phyloP scores from a whole-genome alignment of 192 early-diverging fungal species.

The Mortierella hygrophila region DNA sequence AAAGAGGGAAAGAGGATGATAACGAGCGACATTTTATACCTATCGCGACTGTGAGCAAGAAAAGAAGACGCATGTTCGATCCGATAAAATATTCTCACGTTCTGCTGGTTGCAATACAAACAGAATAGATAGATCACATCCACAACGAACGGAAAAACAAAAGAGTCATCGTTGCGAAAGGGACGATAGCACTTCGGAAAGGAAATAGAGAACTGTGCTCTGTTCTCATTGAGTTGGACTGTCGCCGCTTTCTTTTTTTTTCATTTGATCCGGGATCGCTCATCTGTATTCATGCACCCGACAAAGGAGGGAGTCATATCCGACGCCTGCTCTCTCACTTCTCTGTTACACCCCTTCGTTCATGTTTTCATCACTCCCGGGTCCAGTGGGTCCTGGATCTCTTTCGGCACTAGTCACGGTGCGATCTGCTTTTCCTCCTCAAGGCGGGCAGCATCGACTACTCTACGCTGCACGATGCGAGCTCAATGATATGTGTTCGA shows the following conservation, averaged over 20 bases:
- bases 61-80: background rate
- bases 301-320: background rate
- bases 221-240: background rate
- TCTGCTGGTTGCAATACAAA: background rate
- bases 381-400: background rate
- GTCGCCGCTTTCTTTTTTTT: background rate
- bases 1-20: background rate
- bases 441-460: background rate
- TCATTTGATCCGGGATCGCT: slow-evolving; percentile 6
- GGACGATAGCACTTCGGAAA: background rate
- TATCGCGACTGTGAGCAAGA: background rate
- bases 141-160: background rate
- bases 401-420: background rate
- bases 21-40: background rate
- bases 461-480: background rate
- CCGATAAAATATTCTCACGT: slow-evolving; percentile 5
- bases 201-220: background rate
- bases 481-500: background rate
- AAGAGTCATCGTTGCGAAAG: background rate
- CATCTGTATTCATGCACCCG: background rate
- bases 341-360: background rate
- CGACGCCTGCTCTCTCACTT: background rate
- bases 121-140: background rate
- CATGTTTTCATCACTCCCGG: background rate
- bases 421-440: background rate